Evolutionary conservation across 805 yeast genomes (phyloP), one percentile per base, ranked within the genome.

Genomic region (Cyberlindnera euphorbiae): DNA sequence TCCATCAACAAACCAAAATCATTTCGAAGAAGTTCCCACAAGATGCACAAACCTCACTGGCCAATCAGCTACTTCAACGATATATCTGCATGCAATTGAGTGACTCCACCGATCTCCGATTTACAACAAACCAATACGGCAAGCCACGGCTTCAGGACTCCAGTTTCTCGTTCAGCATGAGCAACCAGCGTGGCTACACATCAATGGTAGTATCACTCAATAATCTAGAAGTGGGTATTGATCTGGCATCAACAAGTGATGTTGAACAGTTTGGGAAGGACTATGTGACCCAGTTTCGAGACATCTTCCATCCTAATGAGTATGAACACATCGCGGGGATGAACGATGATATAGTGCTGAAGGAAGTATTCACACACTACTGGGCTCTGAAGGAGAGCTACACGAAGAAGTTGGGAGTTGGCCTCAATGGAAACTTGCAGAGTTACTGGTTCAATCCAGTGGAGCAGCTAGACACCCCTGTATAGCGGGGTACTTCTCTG

Each of bases 311-410:
- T 31, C 35, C 38, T 0, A 25, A 38, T 0, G 81, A 75, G 44
- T 45, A 52, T 5, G 29, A 33, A 6, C 49, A 57, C 17, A 43
- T 79, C 8, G 37, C 41, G 6, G n/a, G 18, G 0, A 44, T 49
- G n/a, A 15, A 32, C 2, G 29, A 36, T 10, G 26, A 39, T 8
- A 38, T 34, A 1, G 36, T 37, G 0, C 17, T 41, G 5, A 50
- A 60, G 35, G 58, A 60, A 7, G 44, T 62, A 2, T 71, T 81
- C 46, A 72, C 81, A 14, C 75, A 75, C 26, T 66, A 71, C 24
- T 85, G 95, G 95, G 82, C 95, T 0, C 55, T 85, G 36, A 85
- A 85, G 52, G 95, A 85, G 53, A 76, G 86, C 15, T 82, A 75
- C 50, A 71, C 84, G 6, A 85, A 85, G 49, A 72, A 68, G 26